A percentile compares a stretch with the other conserved stretches of the same genome.
These are phyloP conservation scores for Tetrahymena malaccensis DNA, from an alignment of 73 alveolate species.

Conservation along the genomic window DNA sequence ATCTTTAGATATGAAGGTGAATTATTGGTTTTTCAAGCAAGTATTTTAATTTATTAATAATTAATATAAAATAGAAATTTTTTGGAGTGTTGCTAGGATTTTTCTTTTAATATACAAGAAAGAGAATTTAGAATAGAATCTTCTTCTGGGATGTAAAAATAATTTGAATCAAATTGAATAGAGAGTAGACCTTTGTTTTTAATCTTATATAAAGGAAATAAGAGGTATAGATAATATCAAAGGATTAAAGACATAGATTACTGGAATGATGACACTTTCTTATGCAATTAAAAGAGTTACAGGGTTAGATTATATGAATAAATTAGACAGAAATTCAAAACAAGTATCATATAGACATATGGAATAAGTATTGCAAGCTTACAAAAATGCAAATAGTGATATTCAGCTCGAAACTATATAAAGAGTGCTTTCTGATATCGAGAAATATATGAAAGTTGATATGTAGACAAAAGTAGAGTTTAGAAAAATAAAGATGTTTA, in stretches of 20 bases:
- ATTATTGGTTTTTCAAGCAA: too few species aligned
- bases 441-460: not conserved
- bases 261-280: not conserved
- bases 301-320: not conserved
- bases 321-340: not conserved
- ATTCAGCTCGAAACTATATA: not conserved
- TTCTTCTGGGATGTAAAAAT: not conserved
- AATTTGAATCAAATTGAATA: not conserved
- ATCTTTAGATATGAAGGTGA: not conserved
- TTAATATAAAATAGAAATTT: not conserved
- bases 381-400: not conserved
- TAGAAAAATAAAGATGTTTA: not conserved
- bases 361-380: not conserved
- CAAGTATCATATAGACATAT: not conserved
- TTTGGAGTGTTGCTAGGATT: not conserved
- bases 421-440: not conserved
- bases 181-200: not conserved
- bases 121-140: not conserved
- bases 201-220: not conserved
- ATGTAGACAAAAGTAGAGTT: not conserved
- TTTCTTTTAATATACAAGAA: not conserved
- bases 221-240: not conserved
- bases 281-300: not conserved
- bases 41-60: not conserved
- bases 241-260: not conserved